Percentiles rank a stretch among this genome's conserved stretches.
Conservation (phyloP, 2,329 filamentous ascomycete species). For the Claviceps lovelessii region DNA sequence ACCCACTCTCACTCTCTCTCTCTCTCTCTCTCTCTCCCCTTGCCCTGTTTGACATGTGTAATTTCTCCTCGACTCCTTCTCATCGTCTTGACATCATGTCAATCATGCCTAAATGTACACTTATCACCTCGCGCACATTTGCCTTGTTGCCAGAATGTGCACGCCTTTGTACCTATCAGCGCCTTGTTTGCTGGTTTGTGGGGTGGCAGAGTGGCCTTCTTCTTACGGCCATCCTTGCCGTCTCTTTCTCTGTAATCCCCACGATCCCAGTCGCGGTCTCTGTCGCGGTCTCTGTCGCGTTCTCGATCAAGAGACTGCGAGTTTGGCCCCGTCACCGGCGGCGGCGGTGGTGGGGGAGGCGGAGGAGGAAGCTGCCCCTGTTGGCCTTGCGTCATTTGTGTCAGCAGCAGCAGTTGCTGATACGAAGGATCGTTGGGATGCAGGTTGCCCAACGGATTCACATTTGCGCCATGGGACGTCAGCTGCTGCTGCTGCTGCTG, state of each 20-base stretch:
- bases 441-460: slow-evolving; percentile 13
- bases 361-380: slow-evolving; percentile 12
- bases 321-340: slow-evolving; percentile 3
- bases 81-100: slow-evolving; percentile 6
- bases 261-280: slow-evolving; percentile 21
- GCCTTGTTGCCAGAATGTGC: slow-evolving; percentile 55
- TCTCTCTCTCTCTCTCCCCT: too few relatives aligned
- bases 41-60: too few relatives aligned
- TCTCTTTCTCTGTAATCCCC: slow-evolving; percentile 18
- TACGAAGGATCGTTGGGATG: slow-evolving; percentile 27
- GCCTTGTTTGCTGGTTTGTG: slow-evolving; percentile 37
- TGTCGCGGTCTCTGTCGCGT: slow-evolving; percentile 1
- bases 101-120: slow-evolving; percentile 60
- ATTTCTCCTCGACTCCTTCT: too few relatives aligned
- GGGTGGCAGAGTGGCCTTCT: slow-evolving; percentile 25
- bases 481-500: slow-evolving; percentile 4
- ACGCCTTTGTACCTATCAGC: slow-evolving; percentile 52
- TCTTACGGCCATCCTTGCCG: slow-evolving; percentile 26
- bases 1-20: too few relatives aligned
- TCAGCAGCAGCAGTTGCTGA: slow-evolving; percentile 25
- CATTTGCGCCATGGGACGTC: slow-evolving; percentile 7
- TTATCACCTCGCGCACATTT: slow-evolving; percentile 59
- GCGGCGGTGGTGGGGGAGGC: slow-evolving; percentile 8
- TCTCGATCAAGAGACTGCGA: slow-evolving; percentile 4
- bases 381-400: slow-evolving; percentile 23